Percentiles rank a stretch among this genome's conserved stretches.
Evolutionary conservation across 176 grass and related monocot genomes (phyloP).

Genomic region (Urochloa ruziziensis): DNA sequence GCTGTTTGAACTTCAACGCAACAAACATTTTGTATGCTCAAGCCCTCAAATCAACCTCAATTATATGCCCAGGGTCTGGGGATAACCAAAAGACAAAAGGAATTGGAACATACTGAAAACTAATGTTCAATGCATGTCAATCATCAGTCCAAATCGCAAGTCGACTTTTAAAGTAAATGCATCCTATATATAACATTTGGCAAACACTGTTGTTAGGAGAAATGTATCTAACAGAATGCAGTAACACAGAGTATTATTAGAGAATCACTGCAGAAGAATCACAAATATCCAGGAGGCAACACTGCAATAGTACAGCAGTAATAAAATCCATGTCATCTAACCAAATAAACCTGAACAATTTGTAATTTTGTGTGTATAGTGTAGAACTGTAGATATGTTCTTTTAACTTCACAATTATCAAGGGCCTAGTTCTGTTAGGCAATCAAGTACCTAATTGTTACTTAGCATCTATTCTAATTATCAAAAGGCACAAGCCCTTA

Average conservation of each 20-base stretch:
- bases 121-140: constrained; percentile 1
- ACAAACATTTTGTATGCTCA: background rate
- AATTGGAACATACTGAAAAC: background rate
- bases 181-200: background rate
- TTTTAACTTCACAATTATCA: constrained; percentile 14
- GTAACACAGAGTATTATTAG: background rate
- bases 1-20: background rate
- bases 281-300: background rate
- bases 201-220: background rate
- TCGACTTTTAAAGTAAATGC: background rate
- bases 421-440: background rate
- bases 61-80: background rate
- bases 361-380: background rate
- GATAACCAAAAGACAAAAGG: background rate
- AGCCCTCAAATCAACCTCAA: too few relatives aligned
- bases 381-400: background rate
- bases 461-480: background rate
- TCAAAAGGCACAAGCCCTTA: background rate
- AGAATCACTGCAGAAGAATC: background rate
- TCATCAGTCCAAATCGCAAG: background rate
- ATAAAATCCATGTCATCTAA: too few relatives aligned
- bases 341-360: background rate
- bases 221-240: background rate
- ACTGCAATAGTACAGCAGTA: background rate
- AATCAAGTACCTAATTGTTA: background rate